Evolutionary conservation across 2,329 filamentous ascomycete species (phyloP), one percentile per base, ranked within the genome.

Genomic region (Orbilia blumenaviensis): DNA sequence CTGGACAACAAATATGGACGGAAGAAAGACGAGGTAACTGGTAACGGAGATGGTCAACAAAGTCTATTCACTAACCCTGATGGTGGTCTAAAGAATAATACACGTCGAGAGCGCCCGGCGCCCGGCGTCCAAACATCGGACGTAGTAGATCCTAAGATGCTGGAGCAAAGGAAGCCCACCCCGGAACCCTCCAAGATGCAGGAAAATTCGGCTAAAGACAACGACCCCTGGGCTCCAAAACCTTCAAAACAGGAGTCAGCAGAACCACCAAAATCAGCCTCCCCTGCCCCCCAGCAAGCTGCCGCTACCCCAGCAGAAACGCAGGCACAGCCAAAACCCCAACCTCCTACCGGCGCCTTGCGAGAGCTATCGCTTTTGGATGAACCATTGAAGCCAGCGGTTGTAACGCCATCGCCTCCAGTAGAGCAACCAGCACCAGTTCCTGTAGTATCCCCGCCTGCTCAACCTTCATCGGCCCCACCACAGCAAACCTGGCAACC

Each of bases 141-240:
- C 83, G 88, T 92, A 36, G 90, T 98, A 41, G 92, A 97, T 83
- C 86, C 92, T n/a, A 92, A 93, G 81, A 92, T 91, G 0, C 94
- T 98, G 81, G 89, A 90, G 69, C 86, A 87, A 79, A 88, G 89
- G 80, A 85, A 87, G 58, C 82, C 81, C 10, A 79, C 81, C 25
- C 85, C 88, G 38, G 79, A 83, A 3, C 82, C 84, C 38, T 84
- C 86, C 38, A 86, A 87, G 73, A 84, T 85, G 60, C 83, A 83
- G 36, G 81, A 86, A 73, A 92, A 92, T 1, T 98, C 98, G 81
- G 50, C 52, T 27, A 67, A 63, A 50, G 95, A 99, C 61, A 95
- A 98, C 81, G 93, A 98, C 84, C 95, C 95, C 7, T 99, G 95
- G 95, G 92, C 96, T 80, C 91, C 97, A 58, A 97, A 97, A 84